phyloP scores from a whole-genome alignment of 2,329 filamentous ascomycete genomes.

The Coleophoma cylindrospora region DNA sequence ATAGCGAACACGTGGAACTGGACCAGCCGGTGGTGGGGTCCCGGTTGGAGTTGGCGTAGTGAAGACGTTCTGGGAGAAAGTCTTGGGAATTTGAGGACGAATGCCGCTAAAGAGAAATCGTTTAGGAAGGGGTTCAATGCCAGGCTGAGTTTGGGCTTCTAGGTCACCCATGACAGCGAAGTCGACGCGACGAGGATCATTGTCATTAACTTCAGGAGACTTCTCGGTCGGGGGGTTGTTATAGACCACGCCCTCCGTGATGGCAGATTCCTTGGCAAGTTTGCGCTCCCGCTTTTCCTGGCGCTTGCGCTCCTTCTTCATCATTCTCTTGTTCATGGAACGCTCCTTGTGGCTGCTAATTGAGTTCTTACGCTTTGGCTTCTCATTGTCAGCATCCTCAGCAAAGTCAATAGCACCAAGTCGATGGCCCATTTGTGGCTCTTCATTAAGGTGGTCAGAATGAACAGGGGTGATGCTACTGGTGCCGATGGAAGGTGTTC shows the following conservation, averaged over 20 bases:
- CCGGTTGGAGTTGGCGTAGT: constrained; percentile 35
- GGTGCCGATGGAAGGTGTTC: constrained; percentile 36
- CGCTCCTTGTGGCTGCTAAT: constrained; percentile 7
- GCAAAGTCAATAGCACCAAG: constrained; percentile 37
- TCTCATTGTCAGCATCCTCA: constrained; percentile 48
- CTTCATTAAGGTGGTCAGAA: constrained; percentile 18
- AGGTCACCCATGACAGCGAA: constrained; percentile 41
- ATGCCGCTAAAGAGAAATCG: constrained; percentile 54
- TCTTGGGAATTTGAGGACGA: constrained; percentile 56
- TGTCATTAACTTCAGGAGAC: constrained; percentile 7
- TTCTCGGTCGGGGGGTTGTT: constrained; percentile 13
- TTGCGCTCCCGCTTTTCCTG: constrained; percentile 28
- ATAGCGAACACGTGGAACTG: constrained; percentile 52
- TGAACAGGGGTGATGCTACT: constrained; percentile 15
- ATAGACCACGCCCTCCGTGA: constrained; percentile 11
- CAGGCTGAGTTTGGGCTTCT: constrained; percentile 21
- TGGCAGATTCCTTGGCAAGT: constrained; percentile 14
- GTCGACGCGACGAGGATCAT: constrained; percentile 51
- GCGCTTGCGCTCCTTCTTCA: constrained; percentile 32
- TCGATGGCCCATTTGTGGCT: constrained; percentile 15
- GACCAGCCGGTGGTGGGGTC: constrained; percentile 27
- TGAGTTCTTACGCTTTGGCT: constrained; percentile 22
- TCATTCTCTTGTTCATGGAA: constrained; percentile 24
- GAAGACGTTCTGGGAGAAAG: constrained; percentile 69
- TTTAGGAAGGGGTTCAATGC: constrained; percentile 12